Evolutionary conservation across 163 green algal genomes (phyloP), one percentile per base, ranked within the genome.

Genomic region (Scenedesmus sp.): DNA sequence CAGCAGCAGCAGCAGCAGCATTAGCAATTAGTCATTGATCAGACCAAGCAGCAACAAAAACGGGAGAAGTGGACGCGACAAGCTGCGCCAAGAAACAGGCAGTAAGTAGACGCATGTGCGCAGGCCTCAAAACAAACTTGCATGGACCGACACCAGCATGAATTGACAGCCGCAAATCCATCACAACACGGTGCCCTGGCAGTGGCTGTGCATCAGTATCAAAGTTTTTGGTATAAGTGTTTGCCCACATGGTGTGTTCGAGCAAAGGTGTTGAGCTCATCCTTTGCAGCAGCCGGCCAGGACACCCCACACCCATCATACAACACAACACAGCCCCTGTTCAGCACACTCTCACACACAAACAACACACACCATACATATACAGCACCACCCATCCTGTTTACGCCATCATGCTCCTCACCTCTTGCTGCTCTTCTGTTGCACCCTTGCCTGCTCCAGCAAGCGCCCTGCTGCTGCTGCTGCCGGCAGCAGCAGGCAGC

Each of bases 401-500:
- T 34, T 3, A 34, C 18, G 16, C 7, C 12, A 5, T 34, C 66
- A 4, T 52, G 5, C 64, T 82, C 16, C 60, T 79, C 73, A 70
- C 34, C 88, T 74, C 64, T 46, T 66, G 46, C 67, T 73, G 66
- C 82, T 70, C 16, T n/a, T 4, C 18, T 18, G 4, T 59, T 81
- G 15, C 52, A 55, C 23, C 56, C 10, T 59, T 57, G 23, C 6
- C 76, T 52, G 70, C 5, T 18, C 2, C 70, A 52, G 70, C 70
- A 13, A 79, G 76, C 26, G 8, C 55, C 62, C 66, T 83, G 26
- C 66, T 76, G 16, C 88, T 77, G 57, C 84, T 83, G 60, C 81
- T 88, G 62, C 57, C 62, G 20, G 81, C 62, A 62, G 62, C 82
- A 34, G 90, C 77, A 6, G 95, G 94, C 89, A 98, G 94, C 82